Conservation (phyloP, 2,329 filamentous ascomycete species). For the Falciphora oryzae region DNA sequence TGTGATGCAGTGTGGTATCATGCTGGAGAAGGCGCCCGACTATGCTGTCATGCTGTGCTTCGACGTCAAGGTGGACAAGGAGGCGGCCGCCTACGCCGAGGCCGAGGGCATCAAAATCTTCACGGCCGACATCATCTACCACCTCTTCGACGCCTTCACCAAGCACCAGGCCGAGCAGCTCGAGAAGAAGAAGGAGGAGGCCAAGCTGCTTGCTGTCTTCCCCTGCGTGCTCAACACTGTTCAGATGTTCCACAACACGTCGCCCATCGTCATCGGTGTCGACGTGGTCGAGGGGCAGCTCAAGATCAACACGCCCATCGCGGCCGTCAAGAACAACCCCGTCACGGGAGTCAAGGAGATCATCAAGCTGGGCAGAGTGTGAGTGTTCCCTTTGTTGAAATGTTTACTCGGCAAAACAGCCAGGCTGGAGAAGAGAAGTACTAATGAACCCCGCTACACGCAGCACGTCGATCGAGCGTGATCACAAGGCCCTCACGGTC, state of each 20-base stretch:
- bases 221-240: constrained; percentile 87
- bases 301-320: constrained; percentile 81
- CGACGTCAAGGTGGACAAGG: constrained; percentile 98
- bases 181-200: constrained; percentile 93
- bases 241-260: constrained; percentile 97
- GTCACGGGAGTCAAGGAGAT: constrained; percentile 79
- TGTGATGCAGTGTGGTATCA: constrained; percentile 89
- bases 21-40: constrained; percentile 93
- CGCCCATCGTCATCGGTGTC: constrained; percentile 89
- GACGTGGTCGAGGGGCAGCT: constrained; percentile 91
- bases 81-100: constrained; percentile 84
- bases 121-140: constrained; percentile 98
- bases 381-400: constrained; percentile 38
- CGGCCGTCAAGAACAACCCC: constrained; percentile 76
- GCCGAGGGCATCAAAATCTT: constrained; percentile 97
- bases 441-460: constrained; percentile 1
- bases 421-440: neutral
- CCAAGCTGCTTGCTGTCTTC: constrained; percentile 93
- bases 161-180: constrained; percentile 84
- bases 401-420: neutral
- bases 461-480: constrained; percentile 93
- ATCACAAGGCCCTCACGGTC: constrained; percentile 88
- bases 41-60: constrained; percentile 99
- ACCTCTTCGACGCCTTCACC: constrained; percentile 94
- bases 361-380: constrained; percentile 85